Base-by-base conservation (phyloP, 179 eudicot genomes). In the Sideroxylon spinosum region DNA sequence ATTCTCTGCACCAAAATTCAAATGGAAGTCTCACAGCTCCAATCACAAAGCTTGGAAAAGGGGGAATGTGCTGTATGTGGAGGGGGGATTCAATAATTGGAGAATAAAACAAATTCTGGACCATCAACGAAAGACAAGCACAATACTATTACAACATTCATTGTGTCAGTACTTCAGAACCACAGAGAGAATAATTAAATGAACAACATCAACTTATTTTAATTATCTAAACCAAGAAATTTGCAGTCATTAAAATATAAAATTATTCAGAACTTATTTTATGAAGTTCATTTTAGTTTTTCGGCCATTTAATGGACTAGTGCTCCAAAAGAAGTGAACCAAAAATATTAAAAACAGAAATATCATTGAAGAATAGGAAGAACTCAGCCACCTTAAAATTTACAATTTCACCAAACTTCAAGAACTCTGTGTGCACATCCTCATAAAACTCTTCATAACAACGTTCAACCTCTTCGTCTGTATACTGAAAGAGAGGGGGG, bases 391-490 rank as follows among this genome's bases (percentile, higher is more conserved):
- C 98, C 98, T 93, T 95, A 78, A 95, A 95, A 85, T 95, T 95
- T 65, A 91, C 81, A 69, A 95, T 84, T 84, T 93, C 98, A 70
- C 98, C 98, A 79, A 84, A 95, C 87, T 95, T 95, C 86, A 93
- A 86, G 85, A 95, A 95, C 77, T 95, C 98, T 29, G 98, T 95
- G 82, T 95, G 98, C 71, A 93, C 98, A 88, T 95, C 98, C 88
- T 95, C 98, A 72, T 95, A 95, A 76, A 95, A 95, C 80, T 95
- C 98, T 82, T 93, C 98, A 82, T 86, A 95, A 79, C 86, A 82
- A 23, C 78, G 88, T 73, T 89, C 93, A 71, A 90, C 90, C 84
- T 95, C 98, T 82, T 95, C 98, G 53, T 95, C 98, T 2, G 97
- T 93, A 82, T 82, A 76, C 98, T 94, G 94, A 73, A 50, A 48